phyloP scores from a whole-genome alignment of 345 rosid species.

The Geranium rotundifolium region DNA sequence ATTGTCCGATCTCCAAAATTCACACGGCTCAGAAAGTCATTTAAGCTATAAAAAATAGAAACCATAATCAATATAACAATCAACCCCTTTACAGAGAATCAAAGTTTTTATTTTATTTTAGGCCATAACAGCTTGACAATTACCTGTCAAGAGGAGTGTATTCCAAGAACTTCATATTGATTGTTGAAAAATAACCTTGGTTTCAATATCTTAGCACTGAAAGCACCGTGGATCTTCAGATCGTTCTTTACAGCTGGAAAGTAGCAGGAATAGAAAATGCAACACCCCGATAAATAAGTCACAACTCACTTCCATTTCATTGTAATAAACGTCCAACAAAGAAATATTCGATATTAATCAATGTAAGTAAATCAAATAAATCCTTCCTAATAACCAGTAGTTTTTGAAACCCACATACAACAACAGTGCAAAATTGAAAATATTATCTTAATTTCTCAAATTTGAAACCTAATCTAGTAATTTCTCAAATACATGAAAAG shows the following conservation, averaged over 20 bases:
- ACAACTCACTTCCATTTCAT: no score
- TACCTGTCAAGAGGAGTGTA: slow-evolving; percentile 70
- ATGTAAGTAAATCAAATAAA: no score
- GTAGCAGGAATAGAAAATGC: neutral
- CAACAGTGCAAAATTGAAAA: neutral
- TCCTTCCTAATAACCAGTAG: neutral
- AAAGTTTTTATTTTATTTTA: neutral
- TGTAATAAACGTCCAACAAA: neutral
- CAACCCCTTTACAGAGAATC: neutral
- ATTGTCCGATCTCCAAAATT: slow-evolving; percentile 74
- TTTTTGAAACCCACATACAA: neutral
- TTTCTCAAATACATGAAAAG: no score
- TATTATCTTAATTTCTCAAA: neutral
- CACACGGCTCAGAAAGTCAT: slow-evolving; percentile 51
- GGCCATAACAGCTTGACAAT: neutral
- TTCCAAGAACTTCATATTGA: slow-evolving; percentile 74
- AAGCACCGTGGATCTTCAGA: neutral
- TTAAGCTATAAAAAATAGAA: slow-evolving; percentile 33
- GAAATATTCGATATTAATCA: neutral
- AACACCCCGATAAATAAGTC: neutral
- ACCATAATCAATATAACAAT: neutral
- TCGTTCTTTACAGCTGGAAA: neutral
- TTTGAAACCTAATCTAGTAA: neutral
- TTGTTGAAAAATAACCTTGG: neutral
- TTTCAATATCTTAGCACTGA: neutral